Evolutionary conservation across 2,329 filamentous ascomycete species (phyloP).

Genomic region (Arthrobotrys entomopaga): DNA sequence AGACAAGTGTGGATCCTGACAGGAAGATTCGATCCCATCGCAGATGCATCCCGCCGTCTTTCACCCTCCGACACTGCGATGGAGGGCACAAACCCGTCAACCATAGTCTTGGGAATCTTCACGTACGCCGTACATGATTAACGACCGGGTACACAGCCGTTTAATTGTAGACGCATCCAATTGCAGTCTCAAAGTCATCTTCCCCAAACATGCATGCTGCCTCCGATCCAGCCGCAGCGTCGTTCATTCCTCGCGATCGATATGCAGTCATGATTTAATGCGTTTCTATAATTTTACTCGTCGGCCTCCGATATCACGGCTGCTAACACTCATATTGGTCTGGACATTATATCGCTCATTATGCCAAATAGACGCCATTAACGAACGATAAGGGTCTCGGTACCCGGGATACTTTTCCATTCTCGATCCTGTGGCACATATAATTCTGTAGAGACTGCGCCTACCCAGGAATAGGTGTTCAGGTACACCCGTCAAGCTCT

Average conservation of each 20-base stretch:
- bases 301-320: constrained; percentile 12
- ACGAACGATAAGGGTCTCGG: constrained; percentile 16
- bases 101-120: constrained; percentile 36
- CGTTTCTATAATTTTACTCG: constrained; percentile 35
- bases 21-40: constrained; percentile 22
- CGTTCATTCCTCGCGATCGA: constrained; percentile 22
- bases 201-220: constrained; percentile 36
- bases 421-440: constrained; percentile 3
- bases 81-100: constrained; percentile 46
- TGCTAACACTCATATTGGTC: constrained; percentile 20
- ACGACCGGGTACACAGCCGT: constrained; percentile 21
- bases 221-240: constrained; percentile 46
- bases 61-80: constrained; percentile 45
- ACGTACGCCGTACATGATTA: constrained; percentile 8
- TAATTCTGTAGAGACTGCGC: constrained; percentile 37
- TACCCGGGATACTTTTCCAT: constrained; percentile 33
- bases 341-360: background rate
- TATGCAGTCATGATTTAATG: constrained; percentile 40
- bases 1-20: constrained; percentile 26
- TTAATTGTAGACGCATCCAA: constrained; percentile 27
- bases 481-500: constrained; percentile 43
- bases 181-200: constrained; percentile 19
- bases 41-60: constrained; percentile 27
- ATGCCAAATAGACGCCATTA: constrained; percentile 16
- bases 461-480: constrained; percentile 54